A percentile compares a stretch with the other conserved stretches of the same genome.
Conservation (phyloP, 179 eudicot species). For the Beta lomatogona region DNA sequence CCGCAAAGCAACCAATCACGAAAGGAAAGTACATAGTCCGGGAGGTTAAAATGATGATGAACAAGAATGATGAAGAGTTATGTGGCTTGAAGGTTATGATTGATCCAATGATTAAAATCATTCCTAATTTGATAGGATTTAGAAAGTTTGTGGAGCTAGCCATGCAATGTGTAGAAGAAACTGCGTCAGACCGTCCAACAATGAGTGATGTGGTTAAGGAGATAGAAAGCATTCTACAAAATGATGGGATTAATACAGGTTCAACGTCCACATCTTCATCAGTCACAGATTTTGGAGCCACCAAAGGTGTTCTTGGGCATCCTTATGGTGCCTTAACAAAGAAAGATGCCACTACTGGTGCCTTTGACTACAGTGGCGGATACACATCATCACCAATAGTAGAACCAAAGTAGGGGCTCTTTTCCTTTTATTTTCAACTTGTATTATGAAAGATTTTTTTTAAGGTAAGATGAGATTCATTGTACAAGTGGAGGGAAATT, state of each 20-base stretch:
- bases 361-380: slow-evolving; percentile 73
- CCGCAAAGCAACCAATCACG: slow-evolving; percentile 77
- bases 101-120: slow-evolving; percentile 56
- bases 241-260: slow-evolving; percentile 62
- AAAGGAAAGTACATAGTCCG: slow-evolving; percentile 89
- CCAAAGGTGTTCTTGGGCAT: slow-evolving; percentile 42
- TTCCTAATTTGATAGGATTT: slow-evolving; percentile 44
- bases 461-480: no score
- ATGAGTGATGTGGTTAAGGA: slow-evolving; percentile 78
- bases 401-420: slow-evolving; percentile 47
- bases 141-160: slow-evolving; percentile 65
- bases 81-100: slow-evolving; percentile 56
- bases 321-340: slow-evolving; percentile 40
- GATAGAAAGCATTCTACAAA: slow-evolving; percentile 61
- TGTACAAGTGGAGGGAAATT: no score
- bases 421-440: not conserved
- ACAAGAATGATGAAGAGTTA: slow-evolving; percentile 48
- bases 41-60: slow-evolving; percentile 54
- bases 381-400: slow-evolving; percentile 51
- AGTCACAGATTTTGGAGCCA: slow-evolving; percentile 56
- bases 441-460: not conserved
- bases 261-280: slow-evolving; percentile 82
- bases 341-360: slow-evolving; percentile 36
- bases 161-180: slow-evolving; percentile 78
- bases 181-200: slow-evolving; percentile 73